Conservation (phyloP, 768 basidiomycete genomes). For the Strobilomyces confusus region DNA sequence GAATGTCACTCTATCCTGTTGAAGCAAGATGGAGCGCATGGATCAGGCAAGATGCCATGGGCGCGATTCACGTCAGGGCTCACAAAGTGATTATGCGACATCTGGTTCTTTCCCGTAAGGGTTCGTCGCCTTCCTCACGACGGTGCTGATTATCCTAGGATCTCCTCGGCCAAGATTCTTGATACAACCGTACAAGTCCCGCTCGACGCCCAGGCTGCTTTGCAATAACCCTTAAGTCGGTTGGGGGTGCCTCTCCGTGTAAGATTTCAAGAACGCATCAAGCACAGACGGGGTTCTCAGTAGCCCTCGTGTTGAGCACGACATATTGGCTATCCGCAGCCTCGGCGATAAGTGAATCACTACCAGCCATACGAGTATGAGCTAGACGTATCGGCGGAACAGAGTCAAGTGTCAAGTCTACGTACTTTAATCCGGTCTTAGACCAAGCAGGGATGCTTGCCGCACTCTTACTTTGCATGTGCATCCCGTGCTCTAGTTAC, state of each 20-base stretch:
- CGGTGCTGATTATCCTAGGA: constrained; percentile 52
- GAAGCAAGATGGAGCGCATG: background rate
- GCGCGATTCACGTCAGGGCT: constrained; percentile 17
- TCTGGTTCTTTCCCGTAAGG: constrained; percentile 41
- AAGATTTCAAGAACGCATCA: constrained; percentile 49
- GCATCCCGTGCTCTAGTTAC: constrained; percentile 45
- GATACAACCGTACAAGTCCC: constrained; percentile 55
- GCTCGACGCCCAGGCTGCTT: constrained; percentile 65
- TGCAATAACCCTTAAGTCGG: constrained; percentile 62
- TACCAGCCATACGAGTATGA: constrained; percentile 21
- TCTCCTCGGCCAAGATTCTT: constrained; percentile 37
- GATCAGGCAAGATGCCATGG: background rate
- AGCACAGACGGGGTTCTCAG: constrained; percentile 57
- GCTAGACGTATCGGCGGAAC: constrained; percentile 17
- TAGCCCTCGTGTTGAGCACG: constrained; percentile 63
- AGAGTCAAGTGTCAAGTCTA: background rate
- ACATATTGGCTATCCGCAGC: constrained; percentile 64
- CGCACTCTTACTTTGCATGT: constrained; percentile 57
- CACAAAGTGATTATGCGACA: constrained; percentile 52
- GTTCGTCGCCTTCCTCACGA: constrained; percentile 54
- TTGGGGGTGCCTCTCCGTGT: constrained; percentile 43
- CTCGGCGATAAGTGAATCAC: constrained; percentile 55
- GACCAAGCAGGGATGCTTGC: constrained; percentile 53
- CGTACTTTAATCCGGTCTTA: constrained; percentile 59
- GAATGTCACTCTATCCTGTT: constrained; percentile 41